These are phyloP conservation scores for Mortierella sp. DNA, from an alignment of 371 early-diverging fungal genomes.

Conservation along the genomic window DNA sequence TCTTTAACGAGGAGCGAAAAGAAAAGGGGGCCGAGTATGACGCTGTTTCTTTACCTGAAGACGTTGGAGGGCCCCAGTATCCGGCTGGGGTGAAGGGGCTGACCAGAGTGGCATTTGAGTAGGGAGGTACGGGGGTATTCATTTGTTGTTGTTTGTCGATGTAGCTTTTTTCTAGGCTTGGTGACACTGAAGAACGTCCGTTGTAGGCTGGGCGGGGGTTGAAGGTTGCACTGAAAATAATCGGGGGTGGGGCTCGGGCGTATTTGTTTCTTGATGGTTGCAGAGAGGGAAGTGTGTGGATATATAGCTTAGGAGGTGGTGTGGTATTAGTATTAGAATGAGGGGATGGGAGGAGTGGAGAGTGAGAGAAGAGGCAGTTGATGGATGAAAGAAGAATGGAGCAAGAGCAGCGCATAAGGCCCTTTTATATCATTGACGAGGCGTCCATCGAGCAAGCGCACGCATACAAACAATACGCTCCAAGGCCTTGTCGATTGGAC, in stretches of 20 bases:
- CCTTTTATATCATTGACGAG: too few relatives aligned
- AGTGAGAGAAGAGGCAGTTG: too few relatives aligned
- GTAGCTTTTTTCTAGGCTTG: background rate
- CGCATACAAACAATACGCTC: too few relatives aligned
- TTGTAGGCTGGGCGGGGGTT: background rate
- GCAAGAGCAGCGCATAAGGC: too few relatives aligned
- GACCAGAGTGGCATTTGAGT: conserved; percentile 23
- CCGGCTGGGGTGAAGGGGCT: conserved; percentile 10
- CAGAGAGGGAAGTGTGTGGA: background rate
- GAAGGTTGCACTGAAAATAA: background rate
- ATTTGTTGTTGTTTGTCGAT: background rate
- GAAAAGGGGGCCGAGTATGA: background rate
- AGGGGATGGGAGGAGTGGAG: background rate
- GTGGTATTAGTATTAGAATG: background rate
- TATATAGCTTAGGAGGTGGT: background rate
- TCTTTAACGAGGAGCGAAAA: too few relatives aligned
- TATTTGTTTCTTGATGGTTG: background rate
- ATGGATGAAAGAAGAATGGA: too few relatives aligned
- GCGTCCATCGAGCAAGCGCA: too few relatives aligned
- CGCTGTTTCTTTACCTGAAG: conserved; percentile 30
- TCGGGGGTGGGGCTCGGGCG: background rate
- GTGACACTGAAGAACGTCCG: background rate
- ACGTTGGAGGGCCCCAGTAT: conserved; percentile 46
- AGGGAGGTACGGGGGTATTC: conserved; percentile 1
- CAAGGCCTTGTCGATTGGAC: too few relatives aligned